Evolutionary conservation across 805 yeast species (phyloP), one percentile per base, ranked within the genome.

Genomic region (Isabelozyma gotoi): DNA sequence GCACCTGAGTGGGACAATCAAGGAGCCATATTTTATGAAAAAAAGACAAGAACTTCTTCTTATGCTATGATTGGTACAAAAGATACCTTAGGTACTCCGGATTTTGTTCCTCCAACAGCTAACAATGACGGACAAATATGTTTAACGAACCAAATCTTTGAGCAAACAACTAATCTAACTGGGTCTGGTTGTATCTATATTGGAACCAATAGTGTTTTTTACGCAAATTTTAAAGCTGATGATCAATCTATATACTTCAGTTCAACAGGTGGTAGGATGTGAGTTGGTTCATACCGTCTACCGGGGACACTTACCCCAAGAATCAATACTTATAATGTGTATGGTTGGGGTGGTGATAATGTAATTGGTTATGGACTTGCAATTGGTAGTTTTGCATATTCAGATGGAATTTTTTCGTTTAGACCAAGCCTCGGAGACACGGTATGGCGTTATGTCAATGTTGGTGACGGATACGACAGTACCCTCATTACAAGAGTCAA

Each of bases 41-140:
- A n/a, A n/a, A n/a, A n/a, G n/a, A n/a, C n/a, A n/a, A n/a, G n/a
- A n/a, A n/a, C n/a, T n/a, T n/a, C n/a, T n/a, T n/a, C n/a, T n/a
- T n/a, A n/a, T n/a, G n/a, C n/a, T n/a, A n/a, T n/a, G n/a, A n/a
- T n/a, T n/a, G n/a, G n/a, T n/a, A n/a, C n/a, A n/a, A n/a, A n/a
- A n/a, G n/a, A n/a, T n/a, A n/a, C n/a, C n/a, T n/a, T n/a, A n/a
- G n/a, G n/a, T n/a, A n/a, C n/a, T n/a, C n/a, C n/a, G n/a, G n/a
- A n/a, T n/a, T n/a, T n/a, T n/a, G n/a, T n/a, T n/a, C n/a, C n/a
- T n/a, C n/a, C n/a, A n/a, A n/a, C n/a, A n/a, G n/a, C n/a, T n/a
- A n/a, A n/a, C n/a, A n/a, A n/a, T n/a, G n/a, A n/a, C n/a, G 65
- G 65, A 38, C 50, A 51, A 17, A 55, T 60, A 33, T 60, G 65